Conservation (phyloP, 257 asterid genomes). For the Scutellaria barbata region DNA sequence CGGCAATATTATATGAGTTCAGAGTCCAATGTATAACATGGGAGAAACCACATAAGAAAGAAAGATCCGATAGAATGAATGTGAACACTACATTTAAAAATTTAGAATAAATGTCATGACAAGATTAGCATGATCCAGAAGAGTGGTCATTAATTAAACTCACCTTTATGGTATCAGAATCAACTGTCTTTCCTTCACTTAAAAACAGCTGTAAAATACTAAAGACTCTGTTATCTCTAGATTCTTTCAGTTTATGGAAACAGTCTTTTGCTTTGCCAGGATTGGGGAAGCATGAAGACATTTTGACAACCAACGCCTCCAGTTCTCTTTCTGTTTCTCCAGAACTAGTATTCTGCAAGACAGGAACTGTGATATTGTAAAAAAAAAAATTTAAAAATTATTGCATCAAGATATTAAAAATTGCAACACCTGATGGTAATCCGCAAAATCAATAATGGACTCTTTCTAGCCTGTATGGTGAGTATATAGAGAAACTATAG, state of each 20-base stretch:
- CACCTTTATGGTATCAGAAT: constrained; percentile 57
- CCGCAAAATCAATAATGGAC: constrained; percentile 19
- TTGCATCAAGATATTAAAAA: constrained; percentile 29
- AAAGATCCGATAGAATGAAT: constrained; percentile 9
- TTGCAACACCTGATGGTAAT: constrained; percentile 17
- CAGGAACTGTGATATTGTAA: constrained; percentile 22
- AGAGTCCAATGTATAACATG: constrained; percentile 8
- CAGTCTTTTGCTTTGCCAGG: constrained; percentile 70
- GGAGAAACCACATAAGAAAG: not conserved
- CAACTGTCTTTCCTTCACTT: constrained; percentile 43
- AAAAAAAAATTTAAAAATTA: not conserved
- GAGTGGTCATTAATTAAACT: constrained; percentile 34
- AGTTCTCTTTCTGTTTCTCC: constrained; percentile 55
- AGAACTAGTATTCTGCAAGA: constrained; percentile 53
- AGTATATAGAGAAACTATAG: constrained; percentile 10
- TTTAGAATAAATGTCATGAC: constrained; percentile 11
- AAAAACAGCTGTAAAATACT: constrained; percentile 51
- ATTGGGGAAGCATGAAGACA: constrained; percentile 72
- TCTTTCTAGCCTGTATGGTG: constrained; percentile 26
- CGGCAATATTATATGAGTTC: not conserved
- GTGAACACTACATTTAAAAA: constrained; percentile 8
- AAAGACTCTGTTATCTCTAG: constrained; percentile 45
- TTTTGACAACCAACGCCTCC: constrained; percentile 56
- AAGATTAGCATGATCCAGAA: constrained; percentile 26
- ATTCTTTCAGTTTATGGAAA: constrained; percentile 59